phyloP scores from a whole-genome alignment of 805 yeast genomes.

The Saccharomycopsis fodiens region DNA sequence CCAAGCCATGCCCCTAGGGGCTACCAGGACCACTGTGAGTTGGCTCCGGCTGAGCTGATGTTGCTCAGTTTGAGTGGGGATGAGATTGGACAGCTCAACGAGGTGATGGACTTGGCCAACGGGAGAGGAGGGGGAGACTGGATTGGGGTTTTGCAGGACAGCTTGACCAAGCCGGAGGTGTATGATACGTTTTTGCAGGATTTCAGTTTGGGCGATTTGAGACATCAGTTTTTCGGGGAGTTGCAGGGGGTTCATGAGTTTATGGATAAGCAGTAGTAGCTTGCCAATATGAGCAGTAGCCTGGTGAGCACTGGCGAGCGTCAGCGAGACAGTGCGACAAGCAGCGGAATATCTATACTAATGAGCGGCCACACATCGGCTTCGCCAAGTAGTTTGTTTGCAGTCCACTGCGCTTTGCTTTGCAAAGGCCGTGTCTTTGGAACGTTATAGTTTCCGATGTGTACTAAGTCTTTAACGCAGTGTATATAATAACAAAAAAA shows the following conservation, averaged over 20 bases:
- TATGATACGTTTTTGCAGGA: conserved; percentile 2
- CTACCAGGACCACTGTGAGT: neutral
- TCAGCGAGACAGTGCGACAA: too few species aligned
- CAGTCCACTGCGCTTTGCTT: too few species aligned
- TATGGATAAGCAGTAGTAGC: neutral
- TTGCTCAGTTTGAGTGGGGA: neutral
- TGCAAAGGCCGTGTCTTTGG: too few species aligned
- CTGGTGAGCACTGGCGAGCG: too few species aligned
- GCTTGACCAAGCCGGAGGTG: neutral
- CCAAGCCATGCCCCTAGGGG: neutral
- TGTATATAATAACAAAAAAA: too few species aligned
- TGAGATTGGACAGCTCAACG: neutral
- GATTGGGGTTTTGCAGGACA: neutral
- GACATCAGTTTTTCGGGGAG: conserved; percentile 1
- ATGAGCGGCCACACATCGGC: too few species aligned
- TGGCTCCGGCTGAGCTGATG: neutral
- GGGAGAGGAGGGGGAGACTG: neutral
- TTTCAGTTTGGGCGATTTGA: conserved; percentile 4
- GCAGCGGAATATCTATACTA: too few species aligned
- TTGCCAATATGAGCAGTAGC: too few species aligned
- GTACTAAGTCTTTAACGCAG: too few species aligned
- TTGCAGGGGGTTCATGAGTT: neutral
- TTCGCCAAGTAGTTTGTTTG: too few species aligned
- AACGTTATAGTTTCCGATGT: too few species aligned
- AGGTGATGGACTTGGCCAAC: neutral